Evolutionary conservation across 306 rosid genomes (phyloP).

Genomic region (Urtica urens): DNA sequence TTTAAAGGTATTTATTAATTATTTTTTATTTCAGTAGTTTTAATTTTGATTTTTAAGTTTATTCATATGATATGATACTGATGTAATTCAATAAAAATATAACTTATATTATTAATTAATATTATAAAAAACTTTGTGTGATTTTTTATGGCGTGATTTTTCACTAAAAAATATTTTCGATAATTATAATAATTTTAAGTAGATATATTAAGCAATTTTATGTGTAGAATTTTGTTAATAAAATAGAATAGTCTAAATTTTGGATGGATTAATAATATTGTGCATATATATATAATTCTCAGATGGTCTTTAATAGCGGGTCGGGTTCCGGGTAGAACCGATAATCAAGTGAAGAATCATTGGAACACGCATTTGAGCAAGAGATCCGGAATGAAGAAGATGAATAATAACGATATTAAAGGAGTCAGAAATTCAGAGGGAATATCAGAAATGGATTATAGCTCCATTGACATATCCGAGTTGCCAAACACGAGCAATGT

Average conservation of each 20-base stretch:
- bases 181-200: no score
- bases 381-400: slow-evolving; percentile 28
- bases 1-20: no score
- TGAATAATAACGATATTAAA: slow-evolving; percentile 9
- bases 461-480: background rate
- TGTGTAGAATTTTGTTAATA: no score
- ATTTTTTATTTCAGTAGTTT: no score
- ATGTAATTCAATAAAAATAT: no score
- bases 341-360: slow-evolving; percentile 57
- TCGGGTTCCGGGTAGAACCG: slow-evolving; percentile 65
- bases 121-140: no score
- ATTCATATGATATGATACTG: no score
- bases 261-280: background rate
- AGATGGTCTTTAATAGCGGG: slow-evolving; percentile 71
- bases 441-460: background rate
- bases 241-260: background rate
- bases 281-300: background rate
- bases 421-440: background rate
- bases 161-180: no score
- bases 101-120: no score
- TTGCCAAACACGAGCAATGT: background rate
- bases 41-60: no score
- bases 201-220: background rate
- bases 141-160: no score
- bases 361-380: slow-evolving; percentile 60